phyloP scores from a whole-genome alignment of 768 basidiomycete genomes.

The Hirschioporus abietinus region DNA sequence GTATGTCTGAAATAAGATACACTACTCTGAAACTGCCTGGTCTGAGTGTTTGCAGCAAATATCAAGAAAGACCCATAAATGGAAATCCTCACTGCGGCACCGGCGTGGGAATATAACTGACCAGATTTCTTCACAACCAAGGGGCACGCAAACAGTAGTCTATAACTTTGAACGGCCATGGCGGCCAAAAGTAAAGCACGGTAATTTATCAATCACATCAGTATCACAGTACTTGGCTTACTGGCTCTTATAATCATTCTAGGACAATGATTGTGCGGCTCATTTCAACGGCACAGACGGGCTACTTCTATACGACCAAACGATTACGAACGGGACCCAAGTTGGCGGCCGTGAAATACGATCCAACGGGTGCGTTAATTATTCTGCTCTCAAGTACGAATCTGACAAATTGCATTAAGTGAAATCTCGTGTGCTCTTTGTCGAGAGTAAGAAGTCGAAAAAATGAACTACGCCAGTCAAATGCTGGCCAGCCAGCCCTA shows the following conservation, averaged over 20 bases:
- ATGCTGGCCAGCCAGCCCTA: background rate
- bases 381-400: background rate
- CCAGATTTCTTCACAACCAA: too few relatives aligned
- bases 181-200: conserved; percentile 59
- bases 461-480: conserved; percentile 25
- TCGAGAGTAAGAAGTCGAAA: conserved; percentile 73
- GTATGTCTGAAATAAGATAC: too few relatives aligned
- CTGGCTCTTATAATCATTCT: conserved; percentile 4
- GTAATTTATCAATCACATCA: conserved; percentile 23
- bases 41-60: too few relatives aligned
- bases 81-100: too few relatives aligned
- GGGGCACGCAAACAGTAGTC: background rate
- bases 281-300: conserved; percentile 88
- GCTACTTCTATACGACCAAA: conserved; percentile 85
- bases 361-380: conserved; percentile 58
- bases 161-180: conserved; percentile 31
- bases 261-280: conserved; percentile 85
- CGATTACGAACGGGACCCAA: conserved; percentile 70
- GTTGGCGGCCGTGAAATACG: conserved; percentile 88
- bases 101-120: too few relatives aligned
- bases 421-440: conserved; percentile 67
- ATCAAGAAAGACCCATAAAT: too few relatives aligned
- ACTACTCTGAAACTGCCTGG: too few relatives aligned
- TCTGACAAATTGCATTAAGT: conserved; percentile 35
- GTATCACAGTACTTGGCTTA: background rate